These are phyloP conservation scores for Phytopythium cucurbitacearum DNA, from an alignment of 352 stramenopile species.

Conservation along the genomic window DNA sequence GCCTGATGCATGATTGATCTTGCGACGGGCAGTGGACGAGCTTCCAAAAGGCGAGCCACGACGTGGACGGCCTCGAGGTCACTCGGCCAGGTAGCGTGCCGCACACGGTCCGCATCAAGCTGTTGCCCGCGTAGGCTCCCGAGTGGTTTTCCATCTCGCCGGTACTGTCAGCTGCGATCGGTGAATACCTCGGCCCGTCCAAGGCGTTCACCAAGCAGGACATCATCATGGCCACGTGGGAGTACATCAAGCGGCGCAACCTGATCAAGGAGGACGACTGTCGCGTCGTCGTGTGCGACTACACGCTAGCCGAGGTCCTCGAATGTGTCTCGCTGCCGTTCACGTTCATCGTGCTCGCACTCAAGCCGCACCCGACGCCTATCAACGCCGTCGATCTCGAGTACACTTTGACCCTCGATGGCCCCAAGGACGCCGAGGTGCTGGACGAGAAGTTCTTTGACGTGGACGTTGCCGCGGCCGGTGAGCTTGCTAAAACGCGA, in stretches of 20 bases:
- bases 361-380: conserved; percentile 59
- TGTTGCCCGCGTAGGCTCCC: conserved; percentile 46
- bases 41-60: conserved; percentile 65
- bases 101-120: conserved; percentile 63
- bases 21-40: conserved; percentile 56
- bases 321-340: conserved; percentile 70
- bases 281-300: conserved; percentile 60
- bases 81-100: conserved; percentile 39
- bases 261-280: conserved; percentile 83
- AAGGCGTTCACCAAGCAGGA: conserved; percentile 61
- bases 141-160: conserved; percentile 61
- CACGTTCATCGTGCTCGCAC: conserved; percentile 57
- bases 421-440: conserved; percentile 19
- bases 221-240: conserved; percentile 71
- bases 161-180: conserved; percentile 30
- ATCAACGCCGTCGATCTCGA: conserved; percentile 52
- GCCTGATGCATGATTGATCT: neutral
- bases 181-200: conserved; percentile 32
- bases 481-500: conserved; percentile 35
- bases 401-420: conserved; percentile 49
- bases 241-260: conserved; percentile 73
- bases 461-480: conserved; percentile 53
- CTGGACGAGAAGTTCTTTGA: conserved; percentile 54
- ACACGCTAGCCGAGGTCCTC: conserved; percentile 43
- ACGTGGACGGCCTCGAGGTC: conserved; percentile 56